Conservation (phyloP, 2,329 filamentous ascomycete genomes). For the Paradendryphiella salina region DNA sequence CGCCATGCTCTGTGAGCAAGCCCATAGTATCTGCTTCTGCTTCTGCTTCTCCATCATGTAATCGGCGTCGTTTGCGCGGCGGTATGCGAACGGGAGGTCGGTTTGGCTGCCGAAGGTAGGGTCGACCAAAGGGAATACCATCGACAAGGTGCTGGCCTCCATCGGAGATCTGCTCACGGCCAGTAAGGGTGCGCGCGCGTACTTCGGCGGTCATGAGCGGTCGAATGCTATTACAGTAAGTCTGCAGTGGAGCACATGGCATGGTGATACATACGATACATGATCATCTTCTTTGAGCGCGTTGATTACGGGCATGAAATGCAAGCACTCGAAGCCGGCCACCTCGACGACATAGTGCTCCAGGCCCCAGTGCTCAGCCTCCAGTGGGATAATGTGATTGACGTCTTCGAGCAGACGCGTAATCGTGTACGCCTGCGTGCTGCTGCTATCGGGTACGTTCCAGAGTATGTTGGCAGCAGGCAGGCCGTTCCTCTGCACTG, state of each 20-base stretch:
- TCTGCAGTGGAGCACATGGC: not conserved
- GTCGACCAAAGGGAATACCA: slow-evolving; percentile 80
- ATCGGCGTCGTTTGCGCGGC: slow-evolving; percentile 66
- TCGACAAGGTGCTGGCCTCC: slow-evolving; percentile 83
- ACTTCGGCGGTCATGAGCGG: slow-evolving; percentile 76
- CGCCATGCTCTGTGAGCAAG: slow-evolving; percentile 18
- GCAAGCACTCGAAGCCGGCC: slow-evolving; percentile 78
- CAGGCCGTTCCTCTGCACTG: slow-evolving; percentile 44
- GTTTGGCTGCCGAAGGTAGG: slow-evolving; percentile 62
- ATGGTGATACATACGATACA: slow-evolving; percentile 64
- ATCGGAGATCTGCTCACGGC: slow-evolving; percentile 76
- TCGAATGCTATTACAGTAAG: slow-evolving; percentile 64
- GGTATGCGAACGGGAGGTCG: slow-evolving; percentile 73
- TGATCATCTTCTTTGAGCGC: slow-evolving; percentile 82
- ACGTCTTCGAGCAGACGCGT: slow-evolving; percentile 76
- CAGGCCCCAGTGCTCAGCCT: slow-evolving; percentile 78
- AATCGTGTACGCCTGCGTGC: slow-evolving; percentile 59
- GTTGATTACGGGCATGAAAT: slow-evolving; percentile 73
- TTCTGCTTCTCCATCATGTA: slow-evolving; percentile 39
- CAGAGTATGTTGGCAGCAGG: slow-evolving; percentile 46
- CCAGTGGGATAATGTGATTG: slow-evolving; percentile 79
- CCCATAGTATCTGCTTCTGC: slow-evolving; percentile 15
- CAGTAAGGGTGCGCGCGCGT: slow-evolving; percentile 70
- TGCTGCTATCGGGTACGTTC: slow-evolving; percentile 41
- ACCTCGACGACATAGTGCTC: slow-evolving; percentile 90